A percentile compares a stretch with the other conserved stretches of the same genome.
These are phyloP conservation scores for Plenodomus biglobosus DNA, from an alignment of 2,329 filamentous ascomycete genomes.

Conservation along the genomic window DNA sequence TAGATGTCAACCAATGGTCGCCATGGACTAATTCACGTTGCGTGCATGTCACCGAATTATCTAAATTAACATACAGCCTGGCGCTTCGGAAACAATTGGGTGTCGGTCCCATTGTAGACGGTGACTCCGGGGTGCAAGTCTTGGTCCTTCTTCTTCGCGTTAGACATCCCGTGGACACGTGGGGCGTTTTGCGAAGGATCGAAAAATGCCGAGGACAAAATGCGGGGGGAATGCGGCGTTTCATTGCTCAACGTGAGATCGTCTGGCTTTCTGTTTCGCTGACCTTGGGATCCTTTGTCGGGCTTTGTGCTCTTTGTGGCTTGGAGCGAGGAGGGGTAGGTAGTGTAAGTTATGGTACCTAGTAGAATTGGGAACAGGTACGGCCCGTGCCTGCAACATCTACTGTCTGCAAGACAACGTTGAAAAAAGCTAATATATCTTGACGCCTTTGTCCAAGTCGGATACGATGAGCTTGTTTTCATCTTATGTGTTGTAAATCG, in stretches of 20 bases:
- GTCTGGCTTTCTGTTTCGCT: neutral
- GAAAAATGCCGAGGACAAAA: neutral
- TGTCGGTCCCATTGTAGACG: conserved; percentile 10
- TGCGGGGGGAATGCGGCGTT: neutral
- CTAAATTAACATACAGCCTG: conserved; percentile 13
- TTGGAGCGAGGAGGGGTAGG: neutral
- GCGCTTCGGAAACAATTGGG: conserved; percentile 14
- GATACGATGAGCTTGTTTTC: too few relatives aligned
- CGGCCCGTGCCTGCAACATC: too few relatives aligned
- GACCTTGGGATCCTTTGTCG: neutral
- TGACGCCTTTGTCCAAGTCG: too few relatives aligned
- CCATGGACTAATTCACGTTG: conserved; percentile 13
- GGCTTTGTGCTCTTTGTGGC: neutral
- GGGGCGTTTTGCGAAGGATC: neutral
- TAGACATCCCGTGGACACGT: neutral
- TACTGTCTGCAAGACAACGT: too few relatives aligned
- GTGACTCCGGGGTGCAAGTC: conserved; percentile 3
- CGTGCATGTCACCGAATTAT: conserved; percentile 1
- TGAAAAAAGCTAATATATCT: too few relatives aligned
- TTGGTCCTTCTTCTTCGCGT: neutral
- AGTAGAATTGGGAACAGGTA: too few relatives aligned
- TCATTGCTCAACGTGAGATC: neutral
- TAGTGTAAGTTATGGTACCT: too few relatives aligned
- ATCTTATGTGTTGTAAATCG: too few relatives aligned
- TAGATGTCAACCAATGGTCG: conserved; percentile 8